Percentiles rank a stretch among this genome's conserved stretches.
Conservation (phyloP, 2,329 filamentous ascomycete species). For the Sclerotinia glacialis region DNA sequence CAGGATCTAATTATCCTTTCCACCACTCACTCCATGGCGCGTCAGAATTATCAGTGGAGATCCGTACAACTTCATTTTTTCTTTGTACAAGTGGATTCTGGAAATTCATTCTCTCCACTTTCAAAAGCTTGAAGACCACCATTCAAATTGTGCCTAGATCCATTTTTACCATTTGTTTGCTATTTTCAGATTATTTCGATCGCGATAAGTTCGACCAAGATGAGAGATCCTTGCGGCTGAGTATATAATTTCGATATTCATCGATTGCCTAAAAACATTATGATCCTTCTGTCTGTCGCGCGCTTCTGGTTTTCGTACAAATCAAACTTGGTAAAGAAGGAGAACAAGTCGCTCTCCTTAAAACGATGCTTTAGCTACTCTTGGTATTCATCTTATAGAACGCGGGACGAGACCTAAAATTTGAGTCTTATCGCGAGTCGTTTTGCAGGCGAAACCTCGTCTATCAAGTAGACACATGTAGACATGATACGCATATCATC, state of each 20-base stretch:
- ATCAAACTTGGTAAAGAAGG: not conserved
- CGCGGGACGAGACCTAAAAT: conserved; percentile 1
- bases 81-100: not conserved
- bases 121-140: conserved; percentile 14
- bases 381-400: not conserved
- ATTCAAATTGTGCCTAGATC: conserved; percentile 1
- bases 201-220: not conserved
- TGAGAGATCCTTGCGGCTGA: not conserved
- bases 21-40: not conserved
- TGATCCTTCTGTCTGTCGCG: not conserved
- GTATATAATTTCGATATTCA: not conserved
- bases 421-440: conserved; percentile 3
- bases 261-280: not conserved
- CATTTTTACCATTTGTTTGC: not conserved
- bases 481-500: not conserved
- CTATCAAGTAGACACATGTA: not conserved
- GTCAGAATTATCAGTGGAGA: conserved; percentile 4
- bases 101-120: conserved; percentile 1
- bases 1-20: not conserved
- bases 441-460: conserved; percentile 1
- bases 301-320: not conserved
- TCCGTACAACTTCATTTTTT: not conserved
- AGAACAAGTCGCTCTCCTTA: not conserved
- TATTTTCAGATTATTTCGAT: not conserved
- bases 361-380: not conserved